These are phyloP conservation scores for Pisolithus sp. DNA, from an alignment of 768 basidiomycete species.

Conservation along the genomic window DNA sequence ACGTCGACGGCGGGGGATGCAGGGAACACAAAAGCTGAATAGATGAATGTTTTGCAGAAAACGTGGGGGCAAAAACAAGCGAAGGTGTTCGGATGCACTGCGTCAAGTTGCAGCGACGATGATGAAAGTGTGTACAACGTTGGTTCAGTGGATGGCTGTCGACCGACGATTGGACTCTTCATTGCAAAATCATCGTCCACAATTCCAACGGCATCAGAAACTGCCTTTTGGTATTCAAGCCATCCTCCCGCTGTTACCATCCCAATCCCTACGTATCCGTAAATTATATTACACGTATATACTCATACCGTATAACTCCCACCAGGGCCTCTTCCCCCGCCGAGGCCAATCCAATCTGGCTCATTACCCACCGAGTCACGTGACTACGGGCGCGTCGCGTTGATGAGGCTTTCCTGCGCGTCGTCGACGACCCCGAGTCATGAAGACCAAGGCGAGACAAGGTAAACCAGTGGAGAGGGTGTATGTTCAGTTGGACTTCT, in stretches of 20 bases:
- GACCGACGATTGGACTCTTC: no score
- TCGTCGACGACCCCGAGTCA: not conserved
- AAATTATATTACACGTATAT: no score
- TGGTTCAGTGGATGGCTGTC: not conserved
- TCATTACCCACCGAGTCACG: not conserved
- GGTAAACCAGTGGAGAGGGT: not conserved
- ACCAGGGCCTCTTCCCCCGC: not conserved
- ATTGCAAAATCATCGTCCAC: no score
- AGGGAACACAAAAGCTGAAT: conserved; percentile 19
- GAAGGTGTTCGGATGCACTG: conserved; percentile 1
- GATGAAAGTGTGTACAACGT: not conserved
- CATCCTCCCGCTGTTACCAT: no score
- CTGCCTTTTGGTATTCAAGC: no score
- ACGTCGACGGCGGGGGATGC: conserved; percentile 23
- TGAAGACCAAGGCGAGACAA: not conserved
- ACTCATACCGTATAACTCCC: no score
- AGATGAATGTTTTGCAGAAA: conserved; percentile 16
- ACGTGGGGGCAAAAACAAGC: conserved; percentile 6
- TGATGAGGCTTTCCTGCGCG: not conserved
- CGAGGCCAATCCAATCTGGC: no score
- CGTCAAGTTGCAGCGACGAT: not conserved
- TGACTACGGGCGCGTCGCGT: not conserved
- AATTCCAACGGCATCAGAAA: no score
- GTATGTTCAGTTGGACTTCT: not conserved
- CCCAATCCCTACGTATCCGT: no score